Evolutionary conservation across 345 rosid species (phyloP).

Genomic region (Pistacia integerrima): DNA sequence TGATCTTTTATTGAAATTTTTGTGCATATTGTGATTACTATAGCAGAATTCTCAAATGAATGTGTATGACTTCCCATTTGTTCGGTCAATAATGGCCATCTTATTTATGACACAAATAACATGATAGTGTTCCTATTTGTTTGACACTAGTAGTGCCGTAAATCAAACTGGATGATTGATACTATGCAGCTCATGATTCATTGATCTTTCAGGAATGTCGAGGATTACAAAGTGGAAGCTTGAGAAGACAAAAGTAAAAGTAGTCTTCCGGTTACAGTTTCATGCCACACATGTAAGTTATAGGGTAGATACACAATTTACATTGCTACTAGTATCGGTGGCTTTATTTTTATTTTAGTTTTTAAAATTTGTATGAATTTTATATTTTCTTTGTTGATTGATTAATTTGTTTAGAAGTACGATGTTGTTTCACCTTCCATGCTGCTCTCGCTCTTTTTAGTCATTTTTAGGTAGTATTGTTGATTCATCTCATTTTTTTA

Average conservation of each 20-base stretch:
- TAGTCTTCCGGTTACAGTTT: constrained; percentile 92
- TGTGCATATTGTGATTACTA: not conserved
- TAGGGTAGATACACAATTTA: not conserved
- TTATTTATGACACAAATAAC: constrained; percentile 7
- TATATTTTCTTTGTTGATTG: not conserved
- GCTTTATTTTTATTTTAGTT: not conserved
- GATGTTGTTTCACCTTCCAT: not conserved
- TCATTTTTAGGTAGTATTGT: not conserved
- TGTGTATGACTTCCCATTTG: not conserved
- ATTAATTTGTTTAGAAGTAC: not conserved
- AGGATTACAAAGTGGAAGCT: constrained; percentile 81
- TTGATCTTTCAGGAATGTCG: constrained; percentile 64
- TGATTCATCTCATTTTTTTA: not conserved
- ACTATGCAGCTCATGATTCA: constrained; percentile 41
- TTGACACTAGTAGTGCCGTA: not conserved
- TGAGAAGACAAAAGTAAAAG: constrained; percentile 95
- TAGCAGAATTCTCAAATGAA: constrained; percentile 7
- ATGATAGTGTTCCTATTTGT: not conserved
- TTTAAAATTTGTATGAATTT: constrained; percentile 4
- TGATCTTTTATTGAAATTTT: not conserved
- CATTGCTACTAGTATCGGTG: not conserved
- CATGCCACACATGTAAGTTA: constrained; percentile 96
- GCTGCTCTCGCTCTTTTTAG: not conserved
- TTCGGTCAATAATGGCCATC: not conserved
- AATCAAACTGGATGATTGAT: constrained; percentile 20